phyloP scores from a whole-genome alignment of 805 yeast species.

The Hanseniaspora lachancei region DNA sequence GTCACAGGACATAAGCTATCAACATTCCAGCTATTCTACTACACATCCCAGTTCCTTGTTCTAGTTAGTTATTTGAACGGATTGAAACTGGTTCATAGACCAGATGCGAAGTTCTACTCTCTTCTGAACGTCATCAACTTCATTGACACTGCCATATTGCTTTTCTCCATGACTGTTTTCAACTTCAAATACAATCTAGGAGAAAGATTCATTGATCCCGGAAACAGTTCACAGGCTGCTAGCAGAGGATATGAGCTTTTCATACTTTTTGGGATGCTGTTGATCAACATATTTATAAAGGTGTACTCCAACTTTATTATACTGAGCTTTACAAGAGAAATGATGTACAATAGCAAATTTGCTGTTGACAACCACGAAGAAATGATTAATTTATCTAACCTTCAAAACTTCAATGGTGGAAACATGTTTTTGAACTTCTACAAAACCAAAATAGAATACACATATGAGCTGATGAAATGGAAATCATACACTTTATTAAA shows the following conservation, averaged over 20 bases:
- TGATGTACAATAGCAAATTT: conserved; percentile 2
- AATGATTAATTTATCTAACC: conserved; percentile 5
- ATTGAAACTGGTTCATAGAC: conserved; percentile 36
- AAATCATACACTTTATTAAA: neutral
- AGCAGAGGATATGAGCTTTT: conserved; percentile 5
- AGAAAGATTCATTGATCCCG: conserved; percentile 5
- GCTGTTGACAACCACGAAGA: conserved; percentile 9
- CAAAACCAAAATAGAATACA: conserved; percentile 6
- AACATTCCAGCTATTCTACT: conserved; percentile 67
- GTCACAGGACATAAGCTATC: conserved; percentile 57
- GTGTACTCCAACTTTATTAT: conserved; percentile 8
- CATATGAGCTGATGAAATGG: conserved; percentile 3
- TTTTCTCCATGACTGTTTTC: conserved; percentile 9
- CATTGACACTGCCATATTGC: conserved; percentile 39
- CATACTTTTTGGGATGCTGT: conserved; percentile 2
- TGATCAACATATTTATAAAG: conserved; percentile 5
- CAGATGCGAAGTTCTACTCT: conserved; percentile 48
- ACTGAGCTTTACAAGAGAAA: conserved; percentile 2
- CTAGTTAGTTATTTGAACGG: conserved; percentile 58
- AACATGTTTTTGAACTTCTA: neutral
- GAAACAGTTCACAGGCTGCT: conserved; percentile 9
- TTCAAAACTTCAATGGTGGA: conserved; percentile 7
- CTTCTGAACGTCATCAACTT: conserved; percentile 50
- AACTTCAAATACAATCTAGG: conserved; percentile 1
- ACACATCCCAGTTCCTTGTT: conserved; percentile 48